Conservation (phyloP, 73 alveolate genomes). For the Uronychia setigera region DNA sequence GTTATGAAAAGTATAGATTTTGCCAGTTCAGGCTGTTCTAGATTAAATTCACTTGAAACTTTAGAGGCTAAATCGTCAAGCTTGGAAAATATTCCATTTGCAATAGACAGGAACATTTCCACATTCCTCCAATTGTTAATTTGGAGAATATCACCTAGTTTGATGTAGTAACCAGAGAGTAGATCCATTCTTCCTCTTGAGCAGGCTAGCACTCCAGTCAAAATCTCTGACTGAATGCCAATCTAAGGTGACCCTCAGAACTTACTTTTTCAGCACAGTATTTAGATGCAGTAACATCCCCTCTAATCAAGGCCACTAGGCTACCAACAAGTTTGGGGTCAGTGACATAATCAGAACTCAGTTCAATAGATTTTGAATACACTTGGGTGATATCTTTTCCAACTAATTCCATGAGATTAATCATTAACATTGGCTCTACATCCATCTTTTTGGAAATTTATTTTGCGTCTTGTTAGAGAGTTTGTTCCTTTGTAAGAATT, state of each 20-base stretch:
- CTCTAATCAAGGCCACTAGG: not conserved
- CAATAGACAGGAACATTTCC: not conserved
- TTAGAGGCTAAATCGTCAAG: not conserved
- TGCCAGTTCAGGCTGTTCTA: not conserved
- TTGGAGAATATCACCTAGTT: not conserved
- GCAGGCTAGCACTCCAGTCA: constrained; percentile 31
- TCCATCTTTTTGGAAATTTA: constrained; percentile 8
- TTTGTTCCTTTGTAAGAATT: not conserved
- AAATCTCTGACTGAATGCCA: constrained; percentile 12
- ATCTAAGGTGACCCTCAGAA: too few relatives aligned
- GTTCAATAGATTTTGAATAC: not conserved
- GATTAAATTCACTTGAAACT: not conserved
- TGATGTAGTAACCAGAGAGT: constrained; percentile 4
- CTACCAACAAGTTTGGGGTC: constrained; percentile 4
- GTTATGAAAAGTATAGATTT: not conserved
- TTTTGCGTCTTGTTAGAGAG: constrained; percentile 13
- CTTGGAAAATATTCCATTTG: not conserved
- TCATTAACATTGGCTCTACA: not conserved
- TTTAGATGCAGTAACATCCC: not conserved
- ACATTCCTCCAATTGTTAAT: not conserved
- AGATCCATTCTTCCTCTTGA: constrained; percentile 10
- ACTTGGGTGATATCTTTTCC: not conserved
- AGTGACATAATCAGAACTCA: not conserved
- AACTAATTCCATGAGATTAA: not conserved
- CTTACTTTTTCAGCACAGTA: constrained; percentile 4